phyloP scores from a whole-genome alignment of 164 flowering plant genomes.

The Kalanchoe fedtschenkoi region DNA sequence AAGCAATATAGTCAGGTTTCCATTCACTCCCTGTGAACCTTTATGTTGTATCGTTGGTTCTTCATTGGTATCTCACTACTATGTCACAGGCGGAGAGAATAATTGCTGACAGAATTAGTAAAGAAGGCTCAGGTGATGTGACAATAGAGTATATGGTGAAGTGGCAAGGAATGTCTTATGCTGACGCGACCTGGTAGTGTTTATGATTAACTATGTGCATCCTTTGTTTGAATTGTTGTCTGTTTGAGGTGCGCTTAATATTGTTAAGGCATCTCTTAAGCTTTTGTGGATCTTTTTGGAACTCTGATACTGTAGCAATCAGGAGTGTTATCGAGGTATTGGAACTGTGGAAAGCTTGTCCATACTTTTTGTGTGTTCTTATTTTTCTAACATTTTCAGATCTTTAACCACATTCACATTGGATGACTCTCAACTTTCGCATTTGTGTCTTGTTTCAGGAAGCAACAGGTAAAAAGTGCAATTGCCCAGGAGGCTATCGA shows the following conservation, averaged over 20 bases:
- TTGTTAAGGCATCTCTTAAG: no score
- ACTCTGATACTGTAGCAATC: no score
- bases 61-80: slow-evolving; percentile 7
- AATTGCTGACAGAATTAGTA: slow-evolving; percentile 68
- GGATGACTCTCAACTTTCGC: neutral
- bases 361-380: no score
- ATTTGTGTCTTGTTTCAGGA: slow-evolving; percentile 42
- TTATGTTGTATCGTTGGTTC: neutral
- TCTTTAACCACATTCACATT: neutral
- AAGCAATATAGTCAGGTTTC: slow-evolving; percentile 91
- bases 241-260: no score
- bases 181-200: slow-evolving; percentile 99
- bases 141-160: slow-evolving; percentile 84
- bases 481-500: slow-evolving; percentile 97
- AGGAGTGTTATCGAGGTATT: no score
- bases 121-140: slow-evolving; percentile 55
- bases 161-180: slow-evolving; percentile 98
- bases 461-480: slow-evolving; percentile 73
- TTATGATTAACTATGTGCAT: no score
- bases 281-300: no score
- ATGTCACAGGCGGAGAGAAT: slow-evolving; percentile 76
- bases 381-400: no score
- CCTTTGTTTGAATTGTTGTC: no score
- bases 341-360: no score
- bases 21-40: neutral